Conservation (phyloP, 116 monocot species). For the Posidonia oceanica region DNA sequence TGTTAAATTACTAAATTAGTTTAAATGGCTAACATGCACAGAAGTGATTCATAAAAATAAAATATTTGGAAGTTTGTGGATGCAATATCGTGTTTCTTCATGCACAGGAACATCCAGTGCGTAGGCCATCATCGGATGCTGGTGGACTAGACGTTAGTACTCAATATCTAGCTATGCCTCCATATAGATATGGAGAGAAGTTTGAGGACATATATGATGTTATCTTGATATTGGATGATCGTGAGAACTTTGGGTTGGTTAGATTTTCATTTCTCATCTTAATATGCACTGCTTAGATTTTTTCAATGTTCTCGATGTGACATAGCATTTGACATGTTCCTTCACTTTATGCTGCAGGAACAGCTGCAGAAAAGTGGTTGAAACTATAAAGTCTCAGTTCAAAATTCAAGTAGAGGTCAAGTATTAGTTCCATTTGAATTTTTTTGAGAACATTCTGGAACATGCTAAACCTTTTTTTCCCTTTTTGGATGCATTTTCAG, state of each 20-base stretch:
- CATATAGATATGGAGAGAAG: constrained; percentile 34
- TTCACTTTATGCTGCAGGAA: constrained; percentile 28
- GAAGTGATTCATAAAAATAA: neutral
- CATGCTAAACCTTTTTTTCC: neutral
- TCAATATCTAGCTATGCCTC: constrained; percentile 53
- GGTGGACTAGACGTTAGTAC: constrained; percentile 13
- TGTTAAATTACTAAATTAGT: neutral
- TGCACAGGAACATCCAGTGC: constrained; percentile 18
- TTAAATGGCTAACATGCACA: neutral
- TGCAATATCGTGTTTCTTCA: neutral
- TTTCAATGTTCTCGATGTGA: neutral
- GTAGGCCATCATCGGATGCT: constrained; percentile 11
- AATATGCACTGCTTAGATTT: neutral
- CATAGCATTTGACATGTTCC: neutral
- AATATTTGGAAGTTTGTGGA: neutral
- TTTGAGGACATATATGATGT: constrained; percentile 79
- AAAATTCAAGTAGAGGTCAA: constrained; percentile 73
- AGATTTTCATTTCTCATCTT: constrained; percentile 1
- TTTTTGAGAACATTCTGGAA: neutral
- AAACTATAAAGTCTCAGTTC: constrained; percentile 54
- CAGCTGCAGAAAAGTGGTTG: constrained; percentile 54
- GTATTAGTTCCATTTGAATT: neutral
- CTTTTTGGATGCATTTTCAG: neutral
- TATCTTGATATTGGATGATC: constrained; percentile 86
- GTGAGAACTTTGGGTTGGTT: constrained; percentile 89